phyloP scores from a whole-genome alignment of 257 asterid genomes.

The Solanum pennellii region DNA sequence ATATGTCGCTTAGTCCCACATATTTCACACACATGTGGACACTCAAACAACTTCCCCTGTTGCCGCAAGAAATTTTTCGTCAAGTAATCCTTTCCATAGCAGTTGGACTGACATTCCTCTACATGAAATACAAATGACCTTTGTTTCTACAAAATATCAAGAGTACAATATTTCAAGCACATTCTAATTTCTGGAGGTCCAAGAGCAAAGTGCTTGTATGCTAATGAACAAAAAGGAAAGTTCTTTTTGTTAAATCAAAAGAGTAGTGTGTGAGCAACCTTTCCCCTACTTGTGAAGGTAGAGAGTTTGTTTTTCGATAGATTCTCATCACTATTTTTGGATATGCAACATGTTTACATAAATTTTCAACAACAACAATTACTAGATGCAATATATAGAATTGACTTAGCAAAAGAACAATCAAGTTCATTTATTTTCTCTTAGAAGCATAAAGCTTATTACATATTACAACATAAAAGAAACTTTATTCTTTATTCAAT shows the following conservation, averaged over 20 bases:
- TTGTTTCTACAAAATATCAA: constrained; percentile 21
- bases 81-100: constrained; percentile 73
- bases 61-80: constrained; percentile 58
- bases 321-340: too few relatives aligned
- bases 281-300: too few relatives aligned
- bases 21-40: constrained; percentile 58
- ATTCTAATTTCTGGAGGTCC: neutral
- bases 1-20: constrained; percentile 48
- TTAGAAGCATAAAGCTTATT: neutral
- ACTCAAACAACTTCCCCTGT: constrained; percentile 24
- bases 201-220: neutral
- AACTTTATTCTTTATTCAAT: too few relatives aligned
- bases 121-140: constrained; percentile 65
- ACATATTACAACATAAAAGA: neutral
- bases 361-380: neutral
- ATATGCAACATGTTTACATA: too few relatives aligned
- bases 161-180: neutral
- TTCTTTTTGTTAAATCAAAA: neutral
- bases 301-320: too few relatives aligned
- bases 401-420: too few relatives aligned
- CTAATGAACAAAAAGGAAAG: neutral
- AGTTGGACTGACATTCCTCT: constrained; percentile 64
- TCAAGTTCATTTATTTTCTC: neutral
- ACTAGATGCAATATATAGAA: neutral
- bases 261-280: too few relatives aligned